These are phyloP conservation scores for Pseudozyma hubeiensis DNA, from an alignment of 1,284 basidiomycete genomes.

Conservation along the genomic window DNA sequence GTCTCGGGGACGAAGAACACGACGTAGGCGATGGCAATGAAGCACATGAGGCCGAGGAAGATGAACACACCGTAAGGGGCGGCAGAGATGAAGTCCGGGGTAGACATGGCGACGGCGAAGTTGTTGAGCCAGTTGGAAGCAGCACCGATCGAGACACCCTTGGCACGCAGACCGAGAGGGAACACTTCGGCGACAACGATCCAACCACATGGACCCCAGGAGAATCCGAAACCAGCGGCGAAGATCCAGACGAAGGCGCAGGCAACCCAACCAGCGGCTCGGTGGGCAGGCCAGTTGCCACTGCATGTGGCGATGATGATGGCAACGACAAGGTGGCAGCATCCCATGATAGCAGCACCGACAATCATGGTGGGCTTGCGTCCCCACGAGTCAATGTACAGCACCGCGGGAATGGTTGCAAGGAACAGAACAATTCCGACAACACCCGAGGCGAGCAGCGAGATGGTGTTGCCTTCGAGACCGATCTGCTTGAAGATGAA, in stretches of 20 bases:
- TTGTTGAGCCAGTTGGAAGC: conserved; percentile 86
- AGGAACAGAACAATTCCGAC: conserved; percentile 83
- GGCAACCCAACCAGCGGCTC: conserved; percentile 72
- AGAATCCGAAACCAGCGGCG: conserved; percentile 83
- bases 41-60: conserved; percentile 77
- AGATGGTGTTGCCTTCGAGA: conserved; percentile 74
- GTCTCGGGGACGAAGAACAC: conserved; percentile 79
- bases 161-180: conserved; percentile 84
- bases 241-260: conserved; percentile 79
- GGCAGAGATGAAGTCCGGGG: conserved; percentile 42
- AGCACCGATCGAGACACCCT: conserved; percentile 84
- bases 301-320: conserved; percentile 70
- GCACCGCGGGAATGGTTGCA: conserved; percentile 79
- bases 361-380: conserved; percentile 60
- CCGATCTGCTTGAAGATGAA: conserved; percentile 77
- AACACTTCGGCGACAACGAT: conserved; percentile 84
- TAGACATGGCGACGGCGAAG: conserved; percentile 72
- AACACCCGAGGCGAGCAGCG: conserved; percentile 78
- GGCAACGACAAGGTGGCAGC: conserved; percentile 79
- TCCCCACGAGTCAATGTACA: conserved; percentile 80
- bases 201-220: conserved; percentile 82
- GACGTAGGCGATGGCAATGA: conserved; percentile 73
- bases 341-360: conserved; percentile 79
- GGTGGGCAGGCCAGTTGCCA: conserved; percentile 75
- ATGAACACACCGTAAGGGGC: conserved; percentile 75